A percentile compares a stretch with the other conserved stretches of the same genome.
phyloP scores from a whole-genome alignment of 176 grass and related monocot genomes.

The Hyparrhenia diplandra region DNA sequence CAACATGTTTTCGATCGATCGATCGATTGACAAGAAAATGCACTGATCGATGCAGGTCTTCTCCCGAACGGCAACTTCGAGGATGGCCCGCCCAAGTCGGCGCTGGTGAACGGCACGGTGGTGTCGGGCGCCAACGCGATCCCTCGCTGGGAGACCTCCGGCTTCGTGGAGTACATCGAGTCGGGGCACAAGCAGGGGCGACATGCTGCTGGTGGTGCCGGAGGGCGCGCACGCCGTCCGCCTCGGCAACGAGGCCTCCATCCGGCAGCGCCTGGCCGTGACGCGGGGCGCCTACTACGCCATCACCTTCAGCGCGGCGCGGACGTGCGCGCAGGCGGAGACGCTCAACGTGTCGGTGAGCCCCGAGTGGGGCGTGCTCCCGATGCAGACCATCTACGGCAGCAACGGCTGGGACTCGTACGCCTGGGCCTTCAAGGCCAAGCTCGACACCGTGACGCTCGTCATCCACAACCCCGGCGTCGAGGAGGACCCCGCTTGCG shows the following conservation, averaged over 20 bases:
- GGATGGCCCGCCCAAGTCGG: constrained; percentile 43
- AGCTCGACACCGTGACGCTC: constrained; percentile 42
- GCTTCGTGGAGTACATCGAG: constrained; percentile 92
- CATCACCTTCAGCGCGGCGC: constrained; percentile 85
- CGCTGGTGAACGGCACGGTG: constrained; percentile 71
- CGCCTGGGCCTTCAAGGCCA: constrained; percentile 77
- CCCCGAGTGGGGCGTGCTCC: constrained; percentile 69
- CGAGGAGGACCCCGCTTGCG: constrained; percentile 88
- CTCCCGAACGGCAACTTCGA: constrained; percentile 91
- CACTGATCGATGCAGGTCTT: constrained; percentile 46
- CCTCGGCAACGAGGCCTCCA: constrained; percentile 82
- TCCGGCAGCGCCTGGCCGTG: constrained; percentile 63
- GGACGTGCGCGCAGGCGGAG: constrained; percentile 88
- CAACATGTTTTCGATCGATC: too few relatives aligned
- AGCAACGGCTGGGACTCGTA: constrained; percentile 94
- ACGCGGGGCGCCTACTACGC: constrained; percentile 59
- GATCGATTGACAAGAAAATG: background rate
- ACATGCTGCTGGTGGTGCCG: constrained; percentile 91
- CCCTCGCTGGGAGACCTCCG: constrained; percentile 62
- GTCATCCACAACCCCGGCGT: constrained; percentile 84
- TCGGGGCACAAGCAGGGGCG: constrained; percentile 91
- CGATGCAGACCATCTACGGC: constrained; percentile 92
- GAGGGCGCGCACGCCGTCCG: constrained; percentile 83
- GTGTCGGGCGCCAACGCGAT: constrained; percentile 46
- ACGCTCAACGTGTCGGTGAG: constrained; percentile 75